These are phyloP conservation scores for Pulveroboletus sp. DNA, from an alignment of 768 basidiomycete species.

Conservation along the genomic window DNA sequence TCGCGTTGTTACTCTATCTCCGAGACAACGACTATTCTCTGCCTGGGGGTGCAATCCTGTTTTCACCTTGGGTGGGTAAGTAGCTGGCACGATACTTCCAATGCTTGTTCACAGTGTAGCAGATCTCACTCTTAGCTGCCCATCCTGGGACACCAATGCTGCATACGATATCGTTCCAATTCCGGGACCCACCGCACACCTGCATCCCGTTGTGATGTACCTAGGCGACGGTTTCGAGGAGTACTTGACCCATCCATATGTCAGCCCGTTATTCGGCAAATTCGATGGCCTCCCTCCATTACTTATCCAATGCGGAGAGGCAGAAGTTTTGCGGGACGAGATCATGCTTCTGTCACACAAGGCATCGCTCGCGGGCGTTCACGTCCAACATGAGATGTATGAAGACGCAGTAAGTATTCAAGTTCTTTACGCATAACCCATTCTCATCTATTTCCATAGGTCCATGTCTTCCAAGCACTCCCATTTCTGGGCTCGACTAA, in stretches of 20 bases:
- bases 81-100: constrained; percentile 14
- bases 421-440: background rate
- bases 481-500: constrained; percentile 67
- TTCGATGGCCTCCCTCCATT: constrained; percentile 83
- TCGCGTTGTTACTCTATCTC: constrained; percentile 89
- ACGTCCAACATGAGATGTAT: constrained; percentile 83
- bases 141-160: constrained; percentile 96
- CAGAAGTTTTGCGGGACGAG: constrained; percentile 94
- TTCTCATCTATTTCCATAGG: constrained; percentile 35
- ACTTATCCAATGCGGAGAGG: constrained; percentile 88
- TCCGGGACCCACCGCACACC: constrained; percentile 70
- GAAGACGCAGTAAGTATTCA: constrained; percentile 73
- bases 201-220: constrained; percentile 93
- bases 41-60: constrained; percentile 80
- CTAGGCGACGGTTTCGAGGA: constrained; percentile 75
- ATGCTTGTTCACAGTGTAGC: constrained; percentile 8
- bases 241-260: constrained; percentile 94
- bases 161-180: constrained; percentile 78
- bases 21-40: constrained; percentile 85
- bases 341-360: constrained; percentile 90
- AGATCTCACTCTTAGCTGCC: constrained; percentile 96
- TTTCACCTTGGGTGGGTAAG: constrained; percentile 96
- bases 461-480: constrained; percentile 89
- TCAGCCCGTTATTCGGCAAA: constrained; percentile 90
- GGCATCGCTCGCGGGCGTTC: constrained; percentile 79